Conservation (phyloP, 2,329 filamentous ascomycete genomes). For the Metarhizium sp. region DNA sequence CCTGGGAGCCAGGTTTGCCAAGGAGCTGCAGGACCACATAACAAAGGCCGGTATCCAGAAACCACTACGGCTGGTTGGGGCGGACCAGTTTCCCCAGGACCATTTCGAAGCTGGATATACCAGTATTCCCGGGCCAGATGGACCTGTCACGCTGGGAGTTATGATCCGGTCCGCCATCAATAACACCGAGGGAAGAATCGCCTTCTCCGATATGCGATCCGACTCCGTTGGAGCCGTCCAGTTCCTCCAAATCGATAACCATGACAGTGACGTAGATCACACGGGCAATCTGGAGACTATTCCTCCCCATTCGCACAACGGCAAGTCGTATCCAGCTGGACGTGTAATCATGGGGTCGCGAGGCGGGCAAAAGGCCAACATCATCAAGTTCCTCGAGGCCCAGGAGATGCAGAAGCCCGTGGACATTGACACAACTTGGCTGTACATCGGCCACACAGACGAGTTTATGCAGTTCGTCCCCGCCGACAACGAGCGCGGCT, state of each 20-base stretch:
- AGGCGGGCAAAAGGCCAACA: slow-evolving; percentile 2
- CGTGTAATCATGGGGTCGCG: slow-evolving; percentile 13
- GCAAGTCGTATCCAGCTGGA: slow-evolving; percentile 12
- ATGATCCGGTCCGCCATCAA: slow-evolving; percentile 20
- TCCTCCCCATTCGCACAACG: slow-evolving; percentile 19
- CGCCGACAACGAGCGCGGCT: slow-evolving; percentile 14
- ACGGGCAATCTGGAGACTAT: slow-evolving; percentile 28
- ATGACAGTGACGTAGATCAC: slow-evolving; percentile 10
- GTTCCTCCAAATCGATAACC: slow-evolving; percentile 1
- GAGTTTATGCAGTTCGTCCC: slow-evolving; percentile 21
- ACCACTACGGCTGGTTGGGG: slow-evolving; percentile 13
- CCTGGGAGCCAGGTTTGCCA: not conserved
- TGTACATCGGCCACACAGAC: slow-evolving; percentile 16
- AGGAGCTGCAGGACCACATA: not conserved
- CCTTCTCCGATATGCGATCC: slow-evolving; percentile 22
- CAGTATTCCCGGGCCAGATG: slow-evolving; percentile 27
- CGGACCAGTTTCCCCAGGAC: slow-evolving; percentile 29
- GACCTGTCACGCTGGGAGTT: slow-evolving; percentile 21
- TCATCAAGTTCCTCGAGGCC: slow-evolving; percentile 18
- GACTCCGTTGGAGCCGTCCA: slow-evolving; percentile 23
- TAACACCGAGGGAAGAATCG: slow-evolving; percentile 18
- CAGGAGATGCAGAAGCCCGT: slow-evolving; percentile 25
- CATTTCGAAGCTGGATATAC: slow-evolving; percentile 28
- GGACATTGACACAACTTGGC: slow-evolving; percentile 19
- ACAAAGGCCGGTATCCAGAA: not conserved